Evolutionary conservation across 306 rosid genomes (phyloP).

Genomic region (Myrica gale): DNA sequence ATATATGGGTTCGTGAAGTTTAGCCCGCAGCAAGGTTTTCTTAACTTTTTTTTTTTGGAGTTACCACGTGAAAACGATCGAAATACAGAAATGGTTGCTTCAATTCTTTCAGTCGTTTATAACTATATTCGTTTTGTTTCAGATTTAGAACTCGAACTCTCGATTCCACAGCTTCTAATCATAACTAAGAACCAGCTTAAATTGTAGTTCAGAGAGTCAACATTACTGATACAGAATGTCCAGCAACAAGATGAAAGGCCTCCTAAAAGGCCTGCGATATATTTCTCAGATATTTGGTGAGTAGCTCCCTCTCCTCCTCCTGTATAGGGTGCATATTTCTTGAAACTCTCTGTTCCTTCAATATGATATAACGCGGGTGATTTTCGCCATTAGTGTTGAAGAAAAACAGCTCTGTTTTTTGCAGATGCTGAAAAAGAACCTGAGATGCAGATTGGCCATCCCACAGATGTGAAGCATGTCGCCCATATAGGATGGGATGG

Average conservation of each 20-base stretch:
- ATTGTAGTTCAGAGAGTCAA: conserved; percentile 1
- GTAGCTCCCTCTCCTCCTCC: not conserved
- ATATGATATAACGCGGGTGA: too few relatives aligned
- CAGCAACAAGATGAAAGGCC: conserved; percentile 80
- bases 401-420: not conserved
- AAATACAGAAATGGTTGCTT: too few relatives aligned
- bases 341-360: not conserved
- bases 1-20: too few relatives aligned
- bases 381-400: too few relatives aligned
- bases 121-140: not conserved
- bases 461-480: conserved; percentile 96
- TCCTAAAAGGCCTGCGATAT: conserved; percentile 80
- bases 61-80: not conserved
- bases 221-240: conserved; percentile 41
- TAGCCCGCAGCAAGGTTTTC: too few relatives aligned
- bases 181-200: not conserved
- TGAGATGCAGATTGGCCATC: conserved; percentile 78
- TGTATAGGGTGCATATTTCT: not conserved
- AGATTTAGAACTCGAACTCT: conserved; percentile 18
- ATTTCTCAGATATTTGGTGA: conserved; percentile 87
- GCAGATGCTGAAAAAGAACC: conserved; percentile 69
- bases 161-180: conserved; percentile 17
- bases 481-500: conserved; percentile 93
- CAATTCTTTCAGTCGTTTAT: too few relatives aligned
- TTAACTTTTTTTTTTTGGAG: too few relatives aligned